Evolutionary conservation across 768 basidiomycete genomes (phyloP), one percentile per base, ranked within the genome.

Genomic region (Lanmaoa rubissima): DNA sequence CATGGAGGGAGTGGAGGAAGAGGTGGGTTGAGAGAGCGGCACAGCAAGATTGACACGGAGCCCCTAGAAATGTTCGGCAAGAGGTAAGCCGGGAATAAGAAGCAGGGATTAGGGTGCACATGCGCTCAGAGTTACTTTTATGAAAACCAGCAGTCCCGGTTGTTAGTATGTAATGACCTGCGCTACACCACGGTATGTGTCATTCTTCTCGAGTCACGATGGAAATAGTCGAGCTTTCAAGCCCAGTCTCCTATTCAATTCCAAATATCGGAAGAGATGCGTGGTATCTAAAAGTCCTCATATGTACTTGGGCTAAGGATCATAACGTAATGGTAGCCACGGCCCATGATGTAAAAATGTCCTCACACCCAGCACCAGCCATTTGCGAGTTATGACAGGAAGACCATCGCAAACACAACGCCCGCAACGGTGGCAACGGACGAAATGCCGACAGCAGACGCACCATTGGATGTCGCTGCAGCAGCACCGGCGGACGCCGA

Each of bases 331-430:
- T 7, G 31, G 16, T 19, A 40, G 5, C 4, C 2, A 16, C 16
- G 10, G 42, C 41, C 39, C 21, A 24, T 24, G 21, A 34, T 17
- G 43, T 28, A 49, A 52, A 46, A 35, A 12, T 24, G 3, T 48
- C 47, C 24, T 24, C 36, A 32, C 19, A 5, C 28, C 47, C 24
- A 40, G 11, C 4, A 34, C 16, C 24, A 11, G 16, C 44, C 32
- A 14, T 1, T 19, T 4, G 32, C 21, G 4, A 36, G 36, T 57
- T 57, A 77, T 24, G 75, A 69, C 49, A 77, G 58, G 63, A 76
- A 73, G 2, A 54, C 61, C 53, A 75, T 68, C 8, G 75, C 73
- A 47, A 72, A 69, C 42, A 67, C 35, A n/a, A 72, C 69, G 47
- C 74, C 74, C 0, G 58, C 64, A 13, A 73, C 26, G 14, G 69